These are phyloP conservation scores for Botrytis deweyae DNA, from an alignment of 2,329 filamentous ascomycete species.

Conservation along the genomic window DNA sequence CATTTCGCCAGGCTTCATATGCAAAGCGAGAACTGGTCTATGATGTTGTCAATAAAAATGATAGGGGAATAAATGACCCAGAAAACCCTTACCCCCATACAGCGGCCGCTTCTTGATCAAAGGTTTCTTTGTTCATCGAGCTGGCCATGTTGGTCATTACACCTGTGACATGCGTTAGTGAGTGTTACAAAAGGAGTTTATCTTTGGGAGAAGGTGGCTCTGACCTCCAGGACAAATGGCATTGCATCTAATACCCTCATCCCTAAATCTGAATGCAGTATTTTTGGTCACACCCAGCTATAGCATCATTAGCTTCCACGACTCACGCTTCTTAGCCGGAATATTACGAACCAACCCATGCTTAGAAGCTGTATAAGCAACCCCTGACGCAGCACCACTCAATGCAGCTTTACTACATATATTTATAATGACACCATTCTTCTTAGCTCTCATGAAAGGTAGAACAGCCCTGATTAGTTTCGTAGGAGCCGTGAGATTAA, in stretches of 20 bases:
- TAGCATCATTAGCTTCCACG: neutral
- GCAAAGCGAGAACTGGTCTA: slow-evolving; percentile 39
- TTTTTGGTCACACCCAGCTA: slow-evolving; percentile 49
- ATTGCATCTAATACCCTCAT: slow-evolving; percentile 48
- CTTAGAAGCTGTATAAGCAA: slow-evolving; percentile 48
- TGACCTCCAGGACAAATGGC: slow-evolving; percentile 45
- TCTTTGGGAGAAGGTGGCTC: neutral
- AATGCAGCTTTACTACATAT: slow-evolving; percentile 42
- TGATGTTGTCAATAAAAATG: neutral
- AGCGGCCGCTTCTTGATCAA: neutral
- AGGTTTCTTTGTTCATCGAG: neutral
- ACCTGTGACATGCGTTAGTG: neutral
- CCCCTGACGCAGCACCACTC: slow-evolving; percentile 44
- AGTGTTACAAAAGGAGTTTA: neutral
- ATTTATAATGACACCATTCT: slow-evolving; percentile 46
- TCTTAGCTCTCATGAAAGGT: slow-evolving; percentile 43
- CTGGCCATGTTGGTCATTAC: neutral
- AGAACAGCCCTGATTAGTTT: slow-evolving; percentile 48
- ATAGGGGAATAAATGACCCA: fast-evolving
- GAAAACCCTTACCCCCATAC: neutral
- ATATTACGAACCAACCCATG: slow-evolving; percentile 41
- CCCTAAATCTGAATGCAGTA: slow-evolving; percentile 47
- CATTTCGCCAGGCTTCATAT: slow-evolving; percentile 31
- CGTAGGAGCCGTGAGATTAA: slow-evolving; percentile 47
- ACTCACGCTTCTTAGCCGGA: neutral